A percentile compares a stretch with the other conserved stretches of the same genome.
Conservation (phyloP, 805 yeast genomes). For the Metschnikowia hibisci region DNA sequence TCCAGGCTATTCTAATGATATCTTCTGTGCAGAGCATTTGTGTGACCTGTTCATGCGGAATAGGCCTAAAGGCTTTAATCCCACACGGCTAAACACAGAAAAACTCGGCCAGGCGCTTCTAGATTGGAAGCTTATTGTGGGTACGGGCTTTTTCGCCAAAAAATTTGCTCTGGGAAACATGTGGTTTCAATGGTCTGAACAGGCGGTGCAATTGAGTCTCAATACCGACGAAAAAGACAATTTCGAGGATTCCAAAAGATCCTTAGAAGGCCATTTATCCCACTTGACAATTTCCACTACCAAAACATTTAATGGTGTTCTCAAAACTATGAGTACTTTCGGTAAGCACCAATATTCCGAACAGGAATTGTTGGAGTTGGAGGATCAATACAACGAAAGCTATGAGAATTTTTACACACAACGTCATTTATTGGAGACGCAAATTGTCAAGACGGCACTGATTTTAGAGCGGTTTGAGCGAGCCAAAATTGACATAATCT, state of each 20-base stretch:
- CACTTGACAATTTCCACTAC: conserved; percentile 27
- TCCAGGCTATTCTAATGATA: conserved; percentile 39
- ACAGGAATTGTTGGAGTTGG: conserved; percentile 23
- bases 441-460: conserved; percentile 21
- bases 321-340: conserved; percentile 31
- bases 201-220: conserved; percentile 19
- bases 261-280: conserved; percentile 14
- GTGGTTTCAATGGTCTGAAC: conserved; percentile 45
- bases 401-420: conserved; percentile 31
- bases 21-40: conserved; percentile 37
- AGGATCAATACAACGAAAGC: conserved; percentile 31
- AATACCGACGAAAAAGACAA: neutral
- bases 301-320: conserved; percentile 28
- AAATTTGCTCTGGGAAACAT: conserved; percentile 39
- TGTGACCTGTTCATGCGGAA: conserved; percentile 24
- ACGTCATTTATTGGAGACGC: conserved; percentile 29
- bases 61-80: conserved; percentile 32
- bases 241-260: neutral
- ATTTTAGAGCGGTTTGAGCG: conserved; percentile 34
- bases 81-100: conserved; percentile 35
- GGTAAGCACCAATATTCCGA: conserved; percentile 29
- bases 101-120: conserved; percentile 38
- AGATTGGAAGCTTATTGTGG: conserved; percentile 30
- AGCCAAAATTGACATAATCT: conserved; percentile 30
- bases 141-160: conserved; percentile 30